Evolutionary conservation across 2,329 filamentous ascomycete genomes (phyloP).

Genomic region (Aspergillus novofumigatus): DNA sequence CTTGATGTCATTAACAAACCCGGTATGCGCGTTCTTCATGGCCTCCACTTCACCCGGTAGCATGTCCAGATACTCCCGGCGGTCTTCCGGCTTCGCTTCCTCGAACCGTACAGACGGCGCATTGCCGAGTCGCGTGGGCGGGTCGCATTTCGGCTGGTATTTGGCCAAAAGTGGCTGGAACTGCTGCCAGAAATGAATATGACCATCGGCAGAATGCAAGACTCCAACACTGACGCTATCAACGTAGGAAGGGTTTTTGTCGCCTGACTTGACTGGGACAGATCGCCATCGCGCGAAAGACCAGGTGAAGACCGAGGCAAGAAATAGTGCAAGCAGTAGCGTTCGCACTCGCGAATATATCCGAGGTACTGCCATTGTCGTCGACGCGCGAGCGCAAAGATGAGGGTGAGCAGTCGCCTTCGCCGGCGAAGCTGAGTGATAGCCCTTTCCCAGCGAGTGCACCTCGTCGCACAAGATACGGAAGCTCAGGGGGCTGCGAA

Average conservation of each 20-base stretch:
- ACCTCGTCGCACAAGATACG: not conserved
- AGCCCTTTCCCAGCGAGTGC: not conserved
- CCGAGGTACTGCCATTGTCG: conserved; percentile 13
- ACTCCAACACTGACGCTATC: not conserved
- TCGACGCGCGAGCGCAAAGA: not conserved
- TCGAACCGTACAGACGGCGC: conserved; percentile 27
- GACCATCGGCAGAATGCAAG: conserved; percentile 11
- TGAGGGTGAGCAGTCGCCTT: not conserved
- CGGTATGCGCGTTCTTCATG: conserved; percentile 33
- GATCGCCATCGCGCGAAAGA: conserved; percentile 12
- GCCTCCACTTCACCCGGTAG: conserved; percentile 23
- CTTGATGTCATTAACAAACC: conserved; percentile 30
- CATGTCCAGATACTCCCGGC: conserved; percentile 30
- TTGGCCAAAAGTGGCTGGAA: conserved; percentile 30
- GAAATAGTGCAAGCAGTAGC: conserved; percentile 14
- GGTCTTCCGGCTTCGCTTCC: conserved; percentile 21
- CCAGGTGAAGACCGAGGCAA: conserved; percentile 13
- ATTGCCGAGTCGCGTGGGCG: conserved; percentile 24
- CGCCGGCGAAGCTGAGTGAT: not conserved
- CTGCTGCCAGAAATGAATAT: conserved; percentile 31
- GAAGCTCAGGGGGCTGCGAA: not conserved
- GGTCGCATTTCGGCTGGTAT: conserved; percentile 27
- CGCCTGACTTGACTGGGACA: not conserved
- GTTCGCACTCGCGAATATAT: conserved; percentile 15
- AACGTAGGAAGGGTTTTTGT: not conserved